These are phyloP conservation scores for Stephania cephalantha DNA, from an alignment of 164 flowering plant species.

Conservation along the genomic window DNA sequence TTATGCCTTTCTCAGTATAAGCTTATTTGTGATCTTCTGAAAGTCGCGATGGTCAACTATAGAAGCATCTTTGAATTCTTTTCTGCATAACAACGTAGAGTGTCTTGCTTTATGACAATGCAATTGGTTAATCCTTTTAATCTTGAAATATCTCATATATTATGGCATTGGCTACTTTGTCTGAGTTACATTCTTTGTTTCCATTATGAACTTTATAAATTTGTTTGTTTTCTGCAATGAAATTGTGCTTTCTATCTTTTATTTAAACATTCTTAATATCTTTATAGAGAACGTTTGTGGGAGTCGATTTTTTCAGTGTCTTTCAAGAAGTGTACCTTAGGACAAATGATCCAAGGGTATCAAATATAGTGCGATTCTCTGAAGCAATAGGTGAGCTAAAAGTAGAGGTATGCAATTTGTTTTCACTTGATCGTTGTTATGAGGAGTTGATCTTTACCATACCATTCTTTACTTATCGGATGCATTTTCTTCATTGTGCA, in stretches of 20 bases:
- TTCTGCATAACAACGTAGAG: neutral
- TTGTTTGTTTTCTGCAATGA: neutral
- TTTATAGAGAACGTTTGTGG: slow-evolving; percentile 86
- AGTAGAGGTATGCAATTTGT: slow-evolving; percentile 74
- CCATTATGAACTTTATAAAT: neutral
- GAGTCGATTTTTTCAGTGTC: slow-evolving; percentile 79
- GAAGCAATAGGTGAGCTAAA: slow-evolving; percentile 87
- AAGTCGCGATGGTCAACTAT: neutral
- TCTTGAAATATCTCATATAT: neutral
- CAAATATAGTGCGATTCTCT: slow-evolving; percentile 82
- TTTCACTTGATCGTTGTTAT: neutral
- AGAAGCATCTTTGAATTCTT: neutral
- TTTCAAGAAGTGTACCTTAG: slow-evolving; percentile 84
- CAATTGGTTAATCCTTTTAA: neutral
- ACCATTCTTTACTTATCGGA: neutral
- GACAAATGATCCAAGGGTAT: slow-evolving; percentile 83
- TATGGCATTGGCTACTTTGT: neutral
- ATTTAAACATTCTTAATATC: slow-evolving; percentile 5
- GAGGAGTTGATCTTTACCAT: neutral
- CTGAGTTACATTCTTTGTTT: neutral
- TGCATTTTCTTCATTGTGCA: neutral
- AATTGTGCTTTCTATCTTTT: neutral
- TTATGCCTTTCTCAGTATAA: neutral
- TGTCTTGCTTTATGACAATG: neutral
- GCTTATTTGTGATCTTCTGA: neutral